Evolutionary conservation across 2,329 filamentous ascomycete species (phyloP).

Genomic region (Colletotrichum sojae): DNA sequence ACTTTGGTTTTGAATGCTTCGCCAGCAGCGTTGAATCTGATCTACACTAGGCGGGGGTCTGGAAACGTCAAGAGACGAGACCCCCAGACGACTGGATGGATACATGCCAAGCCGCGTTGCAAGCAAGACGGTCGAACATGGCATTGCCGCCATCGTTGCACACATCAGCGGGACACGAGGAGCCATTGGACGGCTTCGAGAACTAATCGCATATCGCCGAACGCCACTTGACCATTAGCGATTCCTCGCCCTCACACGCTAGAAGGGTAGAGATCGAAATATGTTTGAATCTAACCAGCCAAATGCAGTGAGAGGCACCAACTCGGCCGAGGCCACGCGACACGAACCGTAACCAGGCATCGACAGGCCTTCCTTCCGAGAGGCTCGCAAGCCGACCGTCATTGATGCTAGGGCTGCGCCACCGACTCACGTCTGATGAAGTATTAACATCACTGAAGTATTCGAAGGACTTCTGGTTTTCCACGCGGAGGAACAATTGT

Average conservation of each 20-base stretch:
- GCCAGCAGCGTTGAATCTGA: background rate
- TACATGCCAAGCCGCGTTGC: conserved; percentile 9
- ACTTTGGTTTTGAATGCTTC: conserved; percentile 9
- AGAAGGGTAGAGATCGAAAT: background rate
- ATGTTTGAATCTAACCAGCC: background rate
- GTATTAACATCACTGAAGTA: background rate
- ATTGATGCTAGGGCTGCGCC: background rate
- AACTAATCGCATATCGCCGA: background rate
- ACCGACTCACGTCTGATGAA: background rate
- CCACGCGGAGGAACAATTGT: background rate
- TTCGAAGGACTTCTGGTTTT: background rate
- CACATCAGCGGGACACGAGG: too few relatives aligned
- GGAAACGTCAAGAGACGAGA: conserved; percentile 18
- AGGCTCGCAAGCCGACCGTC: background rate
- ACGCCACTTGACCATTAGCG: conserved; percentile 3
- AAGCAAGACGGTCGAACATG: background rate
- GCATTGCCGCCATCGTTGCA: background rate
- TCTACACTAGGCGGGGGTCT: conserved; percentile 3
- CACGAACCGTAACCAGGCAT: background rate
- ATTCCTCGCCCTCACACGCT: too few relatives aligned
- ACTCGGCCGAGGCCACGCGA: background rate
- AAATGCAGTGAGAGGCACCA: conserved; percentile 4
- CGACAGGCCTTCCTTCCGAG: too few relatives aligned
- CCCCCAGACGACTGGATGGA: background rate
- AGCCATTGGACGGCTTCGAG: too few relatives aligned